These are phyloP conservation scores for Penicillium maclennaniae DNA, from an alignment of 495 filamentous ascomycete species.

Conservation along the genomic window DNA sequence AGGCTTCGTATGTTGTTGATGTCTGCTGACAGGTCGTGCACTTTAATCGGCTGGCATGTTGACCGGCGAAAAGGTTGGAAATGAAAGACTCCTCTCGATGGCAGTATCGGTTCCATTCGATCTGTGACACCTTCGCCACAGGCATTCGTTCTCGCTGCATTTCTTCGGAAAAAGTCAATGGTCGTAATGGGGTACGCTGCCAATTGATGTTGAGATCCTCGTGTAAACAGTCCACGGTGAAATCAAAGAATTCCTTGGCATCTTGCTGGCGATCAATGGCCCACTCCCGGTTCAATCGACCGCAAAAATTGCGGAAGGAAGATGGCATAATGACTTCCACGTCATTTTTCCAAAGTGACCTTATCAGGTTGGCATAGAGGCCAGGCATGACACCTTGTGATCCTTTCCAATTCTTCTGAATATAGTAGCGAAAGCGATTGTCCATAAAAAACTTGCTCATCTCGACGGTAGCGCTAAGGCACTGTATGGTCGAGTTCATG, in stretches of 20 bases:
- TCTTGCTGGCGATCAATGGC: constrained; percentile 67
- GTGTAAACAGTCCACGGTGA: constrained; percentile 64
- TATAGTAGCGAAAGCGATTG: constrained; percentile 51
- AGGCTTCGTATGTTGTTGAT: constrained; percentile 69
- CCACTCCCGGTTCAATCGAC: constrained; percentile 56
- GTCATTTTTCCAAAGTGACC: constrained; percentile 68
- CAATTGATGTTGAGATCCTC: constrained; percentile 73
- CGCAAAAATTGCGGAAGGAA: constrained; percentile 55
- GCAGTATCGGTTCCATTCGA: constrained; percentile 68
- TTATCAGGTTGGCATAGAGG: constrained; percentile 69
- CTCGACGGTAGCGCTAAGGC: constrained; percentile 68
- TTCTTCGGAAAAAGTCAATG: constrained; percentile 60
- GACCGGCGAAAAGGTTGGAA: constrained; percentile 66
- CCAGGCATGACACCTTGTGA: constrained; percentile 76
- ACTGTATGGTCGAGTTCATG: constrained; percentile 85
- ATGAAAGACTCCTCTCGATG: constrained; percentile 65
- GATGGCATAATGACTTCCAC: constrained; percentile 56
- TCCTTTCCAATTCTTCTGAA: constrained; percentile 63
- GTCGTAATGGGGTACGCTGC: constrained; percentile 53
- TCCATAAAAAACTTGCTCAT: constrained; percentile 66
- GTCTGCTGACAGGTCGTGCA: constrained; percentile 64
- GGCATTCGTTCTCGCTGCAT: constrained; percentile 60
- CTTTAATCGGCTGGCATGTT: constrained; percentile 59
- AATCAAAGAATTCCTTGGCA: constrained; percentile 73
- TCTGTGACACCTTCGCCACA: constrained; percentile 52